Evolutionary conservation across 2,329 filamentous ascomycete species (phyloP).

Genomic region (Apiospora malaysiana): DNA sequence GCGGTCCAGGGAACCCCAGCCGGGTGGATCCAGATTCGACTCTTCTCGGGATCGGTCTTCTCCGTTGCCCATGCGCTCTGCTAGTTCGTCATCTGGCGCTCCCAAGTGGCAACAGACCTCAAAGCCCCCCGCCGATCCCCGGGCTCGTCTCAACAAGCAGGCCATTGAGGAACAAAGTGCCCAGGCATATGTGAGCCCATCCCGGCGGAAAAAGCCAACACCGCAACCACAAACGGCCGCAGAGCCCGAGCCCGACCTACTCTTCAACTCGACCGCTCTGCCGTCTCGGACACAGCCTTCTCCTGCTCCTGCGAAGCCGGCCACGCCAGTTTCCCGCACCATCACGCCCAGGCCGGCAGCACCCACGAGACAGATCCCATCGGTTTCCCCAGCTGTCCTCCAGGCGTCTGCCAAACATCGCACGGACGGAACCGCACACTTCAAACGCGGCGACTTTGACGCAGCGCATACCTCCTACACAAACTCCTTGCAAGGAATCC

Average conservation of each 20-base stretch:
- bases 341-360: slow-evolving; percentile 54
- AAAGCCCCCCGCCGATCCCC: slow-evolving; percentile 54
- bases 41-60: slow-evolving; percentile 57
- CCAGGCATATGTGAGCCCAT: slow-evolving; percentile 87
- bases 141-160: slow-evolving; percentile 72
- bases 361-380: slow-evolving; percentile 62
- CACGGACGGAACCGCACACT: slow-evolving; percentile 81
- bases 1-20: slow-evolving; percentile 32
- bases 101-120: slow-evolving; percentile 65
- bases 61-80: slow-evolving; percentile 44
- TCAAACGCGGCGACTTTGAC: slow-evolving; percentile 92
- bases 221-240: slow-evolving; percentile 52
- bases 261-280: slow-evolving; percentile 58
- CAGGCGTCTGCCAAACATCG: slow-evolving; percentile 80
- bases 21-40: slow-evolving; percentile 26
- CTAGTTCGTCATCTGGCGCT: background rate
- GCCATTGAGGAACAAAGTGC: slow-evolving; percentile 79
- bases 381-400: slow-evolving; percentile 71
- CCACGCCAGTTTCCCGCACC: slow-evolving; percentile 49
- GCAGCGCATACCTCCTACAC: slow-evolving; percentile 85
- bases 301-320: slow-evolving; percentile 41
- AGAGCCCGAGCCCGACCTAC: slow-evolving; percentile 64
- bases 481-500: slow-evolving; percentile 75
- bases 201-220: slow-evolving; percentile 74
- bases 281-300: slow-evolving; percentile 39